phyloP scores from a whole-genome alignment of 2,329 filamentous ascomycete species.

The Xylariaceae sp. region DNA sequence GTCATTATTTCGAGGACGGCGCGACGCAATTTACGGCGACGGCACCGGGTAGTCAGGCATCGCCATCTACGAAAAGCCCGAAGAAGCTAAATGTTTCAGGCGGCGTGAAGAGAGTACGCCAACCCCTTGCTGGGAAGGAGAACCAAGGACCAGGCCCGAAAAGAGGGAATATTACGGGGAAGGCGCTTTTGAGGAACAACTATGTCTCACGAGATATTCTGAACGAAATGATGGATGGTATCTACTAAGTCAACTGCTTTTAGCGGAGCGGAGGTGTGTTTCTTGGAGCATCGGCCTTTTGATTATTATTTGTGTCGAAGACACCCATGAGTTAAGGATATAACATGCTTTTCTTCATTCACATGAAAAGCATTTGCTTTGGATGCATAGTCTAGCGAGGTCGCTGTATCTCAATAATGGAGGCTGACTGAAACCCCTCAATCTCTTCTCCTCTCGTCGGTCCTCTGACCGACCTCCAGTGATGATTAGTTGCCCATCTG shows the following conservation, averaged over 20 bases:
- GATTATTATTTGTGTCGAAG: slow-evolving; percentile 2
- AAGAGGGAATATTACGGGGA: slow-evolving; percentile 63
- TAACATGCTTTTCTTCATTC: no score
- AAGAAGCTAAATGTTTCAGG: slow-evolving; percentile 25
- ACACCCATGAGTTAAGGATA: slow-evolving; percentile 15
- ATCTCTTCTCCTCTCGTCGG: no score
- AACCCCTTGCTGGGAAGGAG: slow-evolving; percentile 46
- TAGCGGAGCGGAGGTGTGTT: background rate
- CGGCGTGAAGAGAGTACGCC: slow-evolving; percentile 13
- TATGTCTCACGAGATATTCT: slow-evolving; percentile 77
- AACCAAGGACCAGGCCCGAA: slow-evolving; percentile 56
- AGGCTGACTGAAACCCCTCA: no score
- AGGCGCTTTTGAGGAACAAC: slow-evolving; percentile 67
- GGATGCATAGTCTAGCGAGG: background rate
- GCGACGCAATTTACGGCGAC: slow-evolving; percentile 54
- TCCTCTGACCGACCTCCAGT: no score
- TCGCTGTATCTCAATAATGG: no score
- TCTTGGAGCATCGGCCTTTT: slow-evolving; percentile 5
- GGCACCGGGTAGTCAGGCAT: slow-evolving; percentile 29
- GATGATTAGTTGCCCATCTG: no score
- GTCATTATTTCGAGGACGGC: slow-evolving; percentile 70
- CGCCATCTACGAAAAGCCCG: slow-evolving; percentile 24
- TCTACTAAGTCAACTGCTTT: slow-evolving; percentile 25
- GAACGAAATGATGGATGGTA: slow-evolving; percentile 65
- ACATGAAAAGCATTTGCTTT: no score